Conservation (phyloP, 106 monocot genomes). For the Apostasia shenzhenica region DNA sequence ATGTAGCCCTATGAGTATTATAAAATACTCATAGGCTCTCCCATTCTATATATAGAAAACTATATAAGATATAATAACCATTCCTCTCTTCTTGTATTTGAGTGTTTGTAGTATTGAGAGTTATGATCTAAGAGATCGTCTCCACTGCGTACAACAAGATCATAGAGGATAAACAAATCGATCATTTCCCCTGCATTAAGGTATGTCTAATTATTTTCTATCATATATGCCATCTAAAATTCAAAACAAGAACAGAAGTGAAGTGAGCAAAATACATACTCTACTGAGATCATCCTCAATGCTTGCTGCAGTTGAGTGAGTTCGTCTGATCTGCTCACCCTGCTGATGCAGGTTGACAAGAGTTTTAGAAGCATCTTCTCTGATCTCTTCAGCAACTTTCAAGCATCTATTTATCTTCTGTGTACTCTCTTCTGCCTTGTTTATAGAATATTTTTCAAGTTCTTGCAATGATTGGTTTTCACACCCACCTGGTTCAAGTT, state of each 20-base stretch:
- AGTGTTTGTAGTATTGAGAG: too few species aligned
- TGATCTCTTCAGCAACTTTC: slow-evolving; percentile 80
- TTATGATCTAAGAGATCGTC: too few species aligned
- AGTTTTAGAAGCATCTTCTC: slow-evolving; percentile 66
- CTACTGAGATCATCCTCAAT: slow-evolving; percentile 80
- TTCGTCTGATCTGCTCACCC: slow-evolving; percentile 77
- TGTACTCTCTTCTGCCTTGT: slow-evolving; percentile 83
- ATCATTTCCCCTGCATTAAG: too few species aligned
- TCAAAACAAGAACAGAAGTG: neutral
- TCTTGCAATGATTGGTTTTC: slow-evolving; percentile 74
- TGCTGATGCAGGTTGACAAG: slow-evolving; percentile 77
- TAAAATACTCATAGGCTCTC: too few species aligned
- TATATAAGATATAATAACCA: too few species aligned
- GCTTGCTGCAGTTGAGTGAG: slow-evolving; percentile 51
- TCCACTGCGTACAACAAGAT: too few species aligned
- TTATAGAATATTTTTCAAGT: slow-evolving; percentile 61
- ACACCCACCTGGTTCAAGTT: slow-evolving; percentile 41
- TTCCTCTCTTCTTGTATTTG: too few species aligned
- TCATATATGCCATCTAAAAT: neutral
- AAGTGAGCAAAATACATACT: slow-evolving; percentile 27
- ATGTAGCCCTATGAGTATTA: too few species aligned
- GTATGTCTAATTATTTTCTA: too few species aligned
- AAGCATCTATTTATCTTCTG: slow-evolving; percentile 48
- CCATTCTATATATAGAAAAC: too few species aligned
- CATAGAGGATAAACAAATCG: too few species aligned